Evolutionary conservation across 2,329 filamentous ascomycete species (phyloP).

Genomic region (Cladophialophora bantiana): DNA sequence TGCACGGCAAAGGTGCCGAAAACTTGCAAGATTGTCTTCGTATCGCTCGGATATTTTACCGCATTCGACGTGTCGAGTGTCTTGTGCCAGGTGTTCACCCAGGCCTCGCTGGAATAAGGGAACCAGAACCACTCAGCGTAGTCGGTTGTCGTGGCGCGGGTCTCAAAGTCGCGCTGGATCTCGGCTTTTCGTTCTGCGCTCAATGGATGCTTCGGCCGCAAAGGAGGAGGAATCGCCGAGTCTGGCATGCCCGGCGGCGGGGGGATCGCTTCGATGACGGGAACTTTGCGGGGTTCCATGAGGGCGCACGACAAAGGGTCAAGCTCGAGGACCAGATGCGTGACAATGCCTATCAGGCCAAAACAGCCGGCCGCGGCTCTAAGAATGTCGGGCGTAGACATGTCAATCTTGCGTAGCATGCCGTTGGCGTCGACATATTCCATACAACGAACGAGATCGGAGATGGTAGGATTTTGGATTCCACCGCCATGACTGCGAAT

Average conservation of each 20-base stretch:
- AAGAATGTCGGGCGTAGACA: slow-evolving; percentile 50
- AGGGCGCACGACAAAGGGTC: slow-evolving; percentile 57
- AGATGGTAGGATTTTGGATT: slow-evolving; percentile 52
- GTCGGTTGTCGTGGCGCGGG: slow-evolving; percentile 50
- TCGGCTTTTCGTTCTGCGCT: slow-evolving; percentile 31
- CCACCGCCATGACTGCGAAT: slow-evolving; percentile 59
- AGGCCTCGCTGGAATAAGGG: slow-evolving; percentile 53
- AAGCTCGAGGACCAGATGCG: slow-evolving; percentile 58
- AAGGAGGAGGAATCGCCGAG: slow-evolving; percentile 28
- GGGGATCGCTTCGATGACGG: slow-evolving; percentile 36
- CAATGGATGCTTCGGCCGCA: slow-evolving; percentile 30
- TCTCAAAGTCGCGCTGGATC: slow-evolving; percentile 49
- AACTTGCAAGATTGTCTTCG: slow-evolving; percentile 35
- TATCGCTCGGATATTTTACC: slow-evolving; percentile 31
- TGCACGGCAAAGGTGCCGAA: slow-evolving; percentile 33
- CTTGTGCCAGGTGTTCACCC: slow-evolving; percentile 58
- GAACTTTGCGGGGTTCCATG: slow-evolving; percentile 54
- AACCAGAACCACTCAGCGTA: slow-evolving; percentile 63
- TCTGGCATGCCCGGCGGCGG: slow-evolving; percentile 33
- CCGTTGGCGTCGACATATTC: slow-evolving; percentile 59
- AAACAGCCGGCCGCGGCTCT: slow-evolving; percentile 56
- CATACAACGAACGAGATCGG: slow-evolving; percentile 56
- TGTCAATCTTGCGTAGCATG: slow-evolving; percentile 43
- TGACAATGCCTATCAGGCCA: slow-evolving; percentile 58
- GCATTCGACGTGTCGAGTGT: slow-evolving; percentile 28